Conservation (phyloP, 305 asterid genomes). For the Fraxinus ornus region DNA sequence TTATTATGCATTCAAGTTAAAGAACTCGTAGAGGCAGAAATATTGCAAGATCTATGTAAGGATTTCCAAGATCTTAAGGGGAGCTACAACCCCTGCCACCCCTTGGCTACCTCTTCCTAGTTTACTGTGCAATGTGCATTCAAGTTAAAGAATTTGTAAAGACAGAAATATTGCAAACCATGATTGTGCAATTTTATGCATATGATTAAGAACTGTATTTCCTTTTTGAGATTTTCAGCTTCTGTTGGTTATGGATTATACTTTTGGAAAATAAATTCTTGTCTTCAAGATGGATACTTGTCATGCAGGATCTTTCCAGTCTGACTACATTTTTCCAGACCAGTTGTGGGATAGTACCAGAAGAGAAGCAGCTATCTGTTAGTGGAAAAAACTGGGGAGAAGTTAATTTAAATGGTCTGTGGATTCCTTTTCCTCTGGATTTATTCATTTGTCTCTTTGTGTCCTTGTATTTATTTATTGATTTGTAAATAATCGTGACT, state of each 20-base stretch:
- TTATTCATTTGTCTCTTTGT: neutral
- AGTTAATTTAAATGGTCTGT: constrained; percentile 82
- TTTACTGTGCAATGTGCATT: constrained; percentile 21
- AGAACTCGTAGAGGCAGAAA: neutral
- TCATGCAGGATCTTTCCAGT: constrained; percentile 74
- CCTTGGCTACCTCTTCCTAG: neutral
- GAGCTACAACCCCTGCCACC: neutral
- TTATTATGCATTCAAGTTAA: neutral
- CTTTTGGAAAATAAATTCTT: neutral
- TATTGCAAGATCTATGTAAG: neutral
- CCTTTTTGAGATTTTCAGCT: neutral
- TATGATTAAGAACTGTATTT: neutral
- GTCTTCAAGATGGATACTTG: constrained; percentile 24
- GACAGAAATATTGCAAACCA: neutral
- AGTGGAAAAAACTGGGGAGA: constrained; percentile 99
- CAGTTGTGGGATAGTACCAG: constrained; percentile 62
- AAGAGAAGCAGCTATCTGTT: constrained; percentile 92
- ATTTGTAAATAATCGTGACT: neutral
- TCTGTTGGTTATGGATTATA: neutral
- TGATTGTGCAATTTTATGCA: neutral
- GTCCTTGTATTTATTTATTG: neutral
- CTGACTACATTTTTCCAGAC: constrained; percentile 74
- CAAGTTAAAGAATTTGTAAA: neutral
- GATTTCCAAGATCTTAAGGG: neutral
- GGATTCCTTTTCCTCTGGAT: neutral